Conservation (phyloP, 768 basidiomycete species). For the Mycena rebaudengoi region DNA sequence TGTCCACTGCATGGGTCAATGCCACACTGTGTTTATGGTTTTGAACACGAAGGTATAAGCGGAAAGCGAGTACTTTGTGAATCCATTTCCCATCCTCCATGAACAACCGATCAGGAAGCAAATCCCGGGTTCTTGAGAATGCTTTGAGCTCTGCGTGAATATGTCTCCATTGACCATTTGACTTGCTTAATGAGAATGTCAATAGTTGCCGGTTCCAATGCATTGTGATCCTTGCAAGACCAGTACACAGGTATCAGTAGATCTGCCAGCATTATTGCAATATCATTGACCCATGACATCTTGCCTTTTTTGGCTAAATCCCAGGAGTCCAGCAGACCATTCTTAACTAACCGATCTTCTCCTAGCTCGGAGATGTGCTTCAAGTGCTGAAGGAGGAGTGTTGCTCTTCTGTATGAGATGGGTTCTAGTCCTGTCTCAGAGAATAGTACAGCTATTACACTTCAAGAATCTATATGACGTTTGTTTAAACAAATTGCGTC, state of each 20-base stretch:
- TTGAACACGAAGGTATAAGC: not conserved
- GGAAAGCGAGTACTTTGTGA: not conserved
- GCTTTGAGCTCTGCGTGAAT: constrained; percentile 2
- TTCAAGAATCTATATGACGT: too few species aligned
- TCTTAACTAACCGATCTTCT: too few species aligned
- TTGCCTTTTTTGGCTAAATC: too few species aligned
- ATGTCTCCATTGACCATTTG: not conserved
- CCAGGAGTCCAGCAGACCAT: too few species aligned
- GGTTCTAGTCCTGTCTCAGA: constrained; percentile 6
- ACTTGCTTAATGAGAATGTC: not conserved
- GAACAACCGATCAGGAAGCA: not conserved
- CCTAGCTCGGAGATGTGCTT: not conserved
- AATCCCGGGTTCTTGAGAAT: not conserved
- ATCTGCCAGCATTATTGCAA: not conserved
- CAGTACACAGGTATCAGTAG: constrained; percentile 1
- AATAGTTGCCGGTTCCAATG: not conserved
- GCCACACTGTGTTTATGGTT: not conserved
- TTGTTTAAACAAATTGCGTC: too few species aligned
- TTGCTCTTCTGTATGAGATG: not conserved
- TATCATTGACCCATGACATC: constrained; percentile 9
- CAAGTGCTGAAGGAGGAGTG: not conserved
- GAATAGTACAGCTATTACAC: not conserved
- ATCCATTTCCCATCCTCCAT: not conserved
- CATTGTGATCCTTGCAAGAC: not conserved
- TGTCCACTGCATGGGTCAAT: not conserved